phyloP scores from a whole-genome alignment of 2,329 filamentous ascomycete species.

The Coniochaeta prunicola region DNA sequence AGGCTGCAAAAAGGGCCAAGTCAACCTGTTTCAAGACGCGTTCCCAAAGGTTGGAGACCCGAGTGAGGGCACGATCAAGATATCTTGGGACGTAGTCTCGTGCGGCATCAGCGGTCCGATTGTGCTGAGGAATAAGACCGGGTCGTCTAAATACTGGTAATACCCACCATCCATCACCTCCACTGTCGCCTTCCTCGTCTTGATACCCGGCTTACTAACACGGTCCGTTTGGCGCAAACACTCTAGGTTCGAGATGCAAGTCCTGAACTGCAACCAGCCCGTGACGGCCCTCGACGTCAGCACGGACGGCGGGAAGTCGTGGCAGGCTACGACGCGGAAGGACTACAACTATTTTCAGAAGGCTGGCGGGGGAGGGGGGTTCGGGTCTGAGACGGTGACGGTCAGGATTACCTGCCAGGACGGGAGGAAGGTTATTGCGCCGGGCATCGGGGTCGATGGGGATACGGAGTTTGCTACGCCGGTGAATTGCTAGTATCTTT shows the following conservation, averaged over 20 bases:
- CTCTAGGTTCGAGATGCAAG: slow-evolving; percentile 45
- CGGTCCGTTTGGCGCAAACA: too few relatives aligned
- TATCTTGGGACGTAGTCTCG: slow-evolving; percentile 26
- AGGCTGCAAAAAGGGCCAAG: slow-evolving; percentile 30
- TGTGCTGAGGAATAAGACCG: slow-evolving; percentile 35
- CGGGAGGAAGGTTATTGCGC: slow-evolving; percentile 44
- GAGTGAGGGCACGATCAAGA: slow-evolving; percentile 25
- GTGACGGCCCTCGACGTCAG: slow-evolving; percentile 53
- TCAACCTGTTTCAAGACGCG: slow-evolving; percentile 37
- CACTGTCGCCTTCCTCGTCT: neutral
- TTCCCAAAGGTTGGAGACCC: slow-evolving; percentile 28
- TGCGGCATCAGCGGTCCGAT: slow-evolving; percentile 32
- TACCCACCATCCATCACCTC: neutral
- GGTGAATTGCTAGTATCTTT: slow-evolving; percentile 26
- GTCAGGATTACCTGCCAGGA: slow-evolving; percentile 47
- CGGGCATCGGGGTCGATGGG: slow-evolving; percentile 35
- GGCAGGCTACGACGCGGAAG: slow-evolving; percentile 46
- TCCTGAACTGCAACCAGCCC: slow-evolving; percentile 53
- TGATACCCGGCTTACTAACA: slow-evolving; percentile 25
- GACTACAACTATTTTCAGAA: slow-evolving; percentile 59
- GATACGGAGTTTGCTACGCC: slow-evolving; percentile 20
- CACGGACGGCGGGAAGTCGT: slow-evolving; percentile 50
- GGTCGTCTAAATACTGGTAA: slow-evolving; percentile 32
- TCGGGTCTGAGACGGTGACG: slow-evolving; percentile 44
- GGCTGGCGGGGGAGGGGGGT: slow-evolving; percentile 32